These are phyloP conservation scores for Trichoderma hamatum DNA, from an alignment of 2,329 filamentous ascomycete species.

Conservation along the genomic window DNA sequence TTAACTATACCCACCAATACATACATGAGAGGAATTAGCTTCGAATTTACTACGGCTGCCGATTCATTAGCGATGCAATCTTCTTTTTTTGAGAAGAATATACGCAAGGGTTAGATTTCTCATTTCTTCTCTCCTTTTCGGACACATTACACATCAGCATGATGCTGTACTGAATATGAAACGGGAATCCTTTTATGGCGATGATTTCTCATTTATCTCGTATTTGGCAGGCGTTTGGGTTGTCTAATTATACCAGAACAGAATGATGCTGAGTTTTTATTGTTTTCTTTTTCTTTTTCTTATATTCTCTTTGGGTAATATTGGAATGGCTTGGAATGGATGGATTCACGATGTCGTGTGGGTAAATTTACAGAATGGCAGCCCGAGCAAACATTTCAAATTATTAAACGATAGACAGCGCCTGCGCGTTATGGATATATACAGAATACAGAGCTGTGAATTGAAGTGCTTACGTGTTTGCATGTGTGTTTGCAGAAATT, in stretches of 20 bases:
- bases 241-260: slow-evolving; percentile 23
- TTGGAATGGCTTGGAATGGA: slow-evolving; percentile 6
- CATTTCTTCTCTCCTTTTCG: background rate
- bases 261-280: slow-evolving; percentile 19
- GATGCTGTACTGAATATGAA: background rate
- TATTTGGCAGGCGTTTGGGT: slow-evolving; percentile 11
- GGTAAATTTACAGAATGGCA: slow-evolving; percentile 26
- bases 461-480: background rate
- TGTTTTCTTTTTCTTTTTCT: background rate
- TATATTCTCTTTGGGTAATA: slow-evolving; percentile 13
- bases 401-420: slow-evolving; percentile 26
- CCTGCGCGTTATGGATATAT: slow-evolving; percentile 23
- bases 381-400: slow-evolving; percentile 11
- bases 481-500: background rate
- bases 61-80: background rate
- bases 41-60: slow-evolving; percentile 7
- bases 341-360: slow-evolving; percentile 3
- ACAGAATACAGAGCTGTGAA: slow-evolving; percentile 16
- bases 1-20: background rate
- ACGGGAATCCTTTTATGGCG: background rate
- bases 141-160: background rate
- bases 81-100: background rate
- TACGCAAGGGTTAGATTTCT: slow-evolving; percentile 1
- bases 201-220: background rate
- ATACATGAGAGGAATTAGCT: background rate